These are phyloP conservation scores for Wallemia mellicola DNA, from an alignment of 1,284 basidiomycete genomes.

Conservation along the genomic window DNA sequence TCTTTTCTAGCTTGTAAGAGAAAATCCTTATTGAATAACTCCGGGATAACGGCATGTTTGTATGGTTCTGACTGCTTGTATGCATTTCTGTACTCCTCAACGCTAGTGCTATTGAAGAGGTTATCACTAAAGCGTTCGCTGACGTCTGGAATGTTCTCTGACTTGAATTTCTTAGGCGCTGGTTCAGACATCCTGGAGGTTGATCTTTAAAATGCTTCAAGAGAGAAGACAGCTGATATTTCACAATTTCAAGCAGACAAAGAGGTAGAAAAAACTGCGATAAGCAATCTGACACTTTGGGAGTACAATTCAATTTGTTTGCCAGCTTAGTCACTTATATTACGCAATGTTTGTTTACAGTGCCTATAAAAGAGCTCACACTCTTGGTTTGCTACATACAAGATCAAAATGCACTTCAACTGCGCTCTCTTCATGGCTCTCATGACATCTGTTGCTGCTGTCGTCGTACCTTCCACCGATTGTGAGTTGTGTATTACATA, in stretches of 20 bases:
- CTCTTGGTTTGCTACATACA: no score
- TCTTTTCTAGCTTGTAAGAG: constrained; percentile 46
- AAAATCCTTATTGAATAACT: constrained; percentile 57
- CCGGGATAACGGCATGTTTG: constrained; percentile 52
- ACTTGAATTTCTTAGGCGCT: neutral
- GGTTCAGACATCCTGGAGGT: neutral
- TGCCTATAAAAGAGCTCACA: no score
- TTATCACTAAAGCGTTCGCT: neutral
- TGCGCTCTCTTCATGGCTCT: no score
- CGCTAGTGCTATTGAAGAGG: neutral
- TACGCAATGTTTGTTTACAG: no score
- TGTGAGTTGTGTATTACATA: no score
- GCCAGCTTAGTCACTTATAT: neutral
- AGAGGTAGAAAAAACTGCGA: no score
- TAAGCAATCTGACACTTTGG: no score
- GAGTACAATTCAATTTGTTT: neutral
- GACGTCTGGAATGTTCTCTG: neutral
- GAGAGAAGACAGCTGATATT: neutral
- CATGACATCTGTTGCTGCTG: neutral
- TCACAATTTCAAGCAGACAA: no score
- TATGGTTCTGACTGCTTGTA: constrained; percentile 41
- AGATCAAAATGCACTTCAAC: no score
- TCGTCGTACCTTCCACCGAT: no score
- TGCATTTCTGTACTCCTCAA: constrained; percentile 6
- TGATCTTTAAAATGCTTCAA: neutral